phyloP scores from a whole-genome alignment of 1,284 basidiomycete genomes.

The Meira nashicola region DNA sequence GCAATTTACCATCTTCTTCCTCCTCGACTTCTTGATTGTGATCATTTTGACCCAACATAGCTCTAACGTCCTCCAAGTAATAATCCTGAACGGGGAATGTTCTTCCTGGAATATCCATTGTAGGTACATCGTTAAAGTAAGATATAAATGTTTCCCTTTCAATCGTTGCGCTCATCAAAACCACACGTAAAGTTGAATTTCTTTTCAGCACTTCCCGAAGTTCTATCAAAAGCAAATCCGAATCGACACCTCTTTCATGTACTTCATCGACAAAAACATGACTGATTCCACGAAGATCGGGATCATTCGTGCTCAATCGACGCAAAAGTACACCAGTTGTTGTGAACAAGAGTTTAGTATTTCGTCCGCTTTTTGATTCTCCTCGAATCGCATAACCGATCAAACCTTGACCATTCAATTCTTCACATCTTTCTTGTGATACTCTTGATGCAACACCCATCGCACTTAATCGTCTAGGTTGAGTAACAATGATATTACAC shows the following conservation, averaged over 20 bases:
- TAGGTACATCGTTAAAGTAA: conserved; percentile 62
- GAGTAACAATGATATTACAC: conserved; percentile 79
- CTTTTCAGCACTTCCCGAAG: conserved; percentile 67
- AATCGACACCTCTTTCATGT: conserved; percentile 83
- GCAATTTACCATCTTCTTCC: conserved; percentile 61
- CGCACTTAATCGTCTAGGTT: conserved; percentile 82
- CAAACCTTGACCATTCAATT: conserved; percentile 62
- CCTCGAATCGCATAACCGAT: conserved; percentile 87
- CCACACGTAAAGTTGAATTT: conserved; percentile 72
- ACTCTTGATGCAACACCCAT: conserved; percentile 84
- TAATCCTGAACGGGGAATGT: conserved; percentile 48
- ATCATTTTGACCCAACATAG: conserved; percentile 50
- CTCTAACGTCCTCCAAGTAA: conserved; percentile 47
- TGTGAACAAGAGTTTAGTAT: conserved; percentile 71
- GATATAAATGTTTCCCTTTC: conserved; percentile 28
- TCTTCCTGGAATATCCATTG: conserved; percentile 73
- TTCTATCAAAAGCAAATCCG: conserved; percentile 83
- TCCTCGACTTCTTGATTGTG: conserved; percentile 60
- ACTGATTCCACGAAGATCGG: conserved; percentile 67
- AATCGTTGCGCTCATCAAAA: conserved; percentile 56
- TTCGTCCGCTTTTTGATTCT: conserved; percentile 64
- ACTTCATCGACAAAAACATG: conserved; percentile 91
- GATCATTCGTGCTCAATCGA: conserved; percentile 67
- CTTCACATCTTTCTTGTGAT: conserved; percentile 75
- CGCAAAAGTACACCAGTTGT: conserved; percentile 87